phyloP scores from a whole-genome alignment of 192 early-diverging fungal species.

The Entomortierella chlamydospora region DNA sequence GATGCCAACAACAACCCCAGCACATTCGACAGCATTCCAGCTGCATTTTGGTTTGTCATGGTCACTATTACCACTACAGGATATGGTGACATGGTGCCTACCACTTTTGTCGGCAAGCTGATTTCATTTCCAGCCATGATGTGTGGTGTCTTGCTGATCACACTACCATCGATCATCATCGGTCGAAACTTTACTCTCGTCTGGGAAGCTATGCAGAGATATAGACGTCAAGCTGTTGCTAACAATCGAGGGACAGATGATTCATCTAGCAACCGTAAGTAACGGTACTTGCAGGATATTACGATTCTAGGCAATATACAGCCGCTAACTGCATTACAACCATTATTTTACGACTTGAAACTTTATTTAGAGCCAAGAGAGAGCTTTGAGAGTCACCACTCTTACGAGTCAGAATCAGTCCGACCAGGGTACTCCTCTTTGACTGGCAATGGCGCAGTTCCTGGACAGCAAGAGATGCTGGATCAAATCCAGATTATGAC shows the following conservation, averaged over 20 bases:
- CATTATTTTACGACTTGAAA: neutral
- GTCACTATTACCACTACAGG: conserved; percentile 87
- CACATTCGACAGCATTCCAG: conserved; percentile 82
- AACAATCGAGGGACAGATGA: conserved; percentile 27
- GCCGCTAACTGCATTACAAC: no score
- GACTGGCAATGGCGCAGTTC: conserved; percentile 11
- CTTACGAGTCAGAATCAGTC: conserved; percentile 33
- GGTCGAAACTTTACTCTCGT: conserved; percentile 86
- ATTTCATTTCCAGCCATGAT: conserved; percentile 87
- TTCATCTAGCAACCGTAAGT: conserved; percentile 18
- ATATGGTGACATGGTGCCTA: conserved; percentile 84
- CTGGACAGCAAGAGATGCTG: conserved; percentile 49
- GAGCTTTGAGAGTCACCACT: conserved; percentile 58
- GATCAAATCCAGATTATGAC: conserved; percentile 50
- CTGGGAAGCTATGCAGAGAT: conserved; percentile 78
- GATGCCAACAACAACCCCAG: conserved; percentile 73
- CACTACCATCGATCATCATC: conserved; percentile 86
- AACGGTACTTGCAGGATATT: no score
- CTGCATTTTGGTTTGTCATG: conserved; percentile 81
- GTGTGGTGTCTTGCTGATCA: conserved; percentile 83
- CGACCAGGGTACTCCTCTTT: conserved; percentile 50
- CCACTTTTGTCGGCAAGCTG: conserved; percentile 82
- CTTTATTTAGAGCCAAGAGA: conserved; percentile 24
- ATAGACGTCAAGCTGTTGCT: conserved; percentile 34
- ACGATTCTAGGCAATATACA: no score